Evolutionary conservation across 2,329 filamentous ascomycete species (phyloP), one percentile per base, ranked within the genome.

Genomic region (Verticillium nonalfalfae): DNA sequence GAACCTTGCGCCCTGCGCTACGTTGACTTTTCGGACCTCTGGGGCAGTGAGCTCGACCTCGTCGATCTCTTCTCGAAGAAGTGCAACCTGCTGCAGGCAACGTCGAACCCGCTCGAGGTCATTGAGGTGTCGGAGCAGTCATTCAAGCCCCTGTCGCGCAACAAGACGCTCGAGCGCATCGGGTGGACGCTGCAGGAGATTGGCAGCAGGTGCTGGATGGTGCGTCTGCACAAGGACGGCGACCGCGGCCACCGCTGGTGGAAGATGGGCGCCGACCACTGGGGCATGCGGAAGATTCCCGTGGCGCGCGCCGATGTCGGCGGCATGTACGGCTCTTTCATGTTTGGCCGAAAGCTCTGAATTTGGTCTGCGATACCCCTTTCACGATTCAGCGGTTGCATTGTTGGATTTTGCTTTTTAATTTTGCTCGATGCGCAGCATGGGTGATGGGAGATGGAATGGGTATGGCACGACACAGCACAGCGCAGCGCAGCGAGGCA

Each of bases 221-320:
- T 93, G 74, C 77, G 87, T 65, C 67, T 78, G 66, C 75, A 79
- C 62, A 76, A 78, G 64, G 72, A 74, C 60, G 72, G 77, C 60
- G 85, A 89, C 70, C 83, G 87, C 66, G 86, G 86, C 1, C 74
- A 78, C 56, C 79, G 87, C 36, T 76, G 78, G 68, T 95, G 91
- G 91, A 95, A 95, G 79, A 90, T 92, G 88, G 91, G 91, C 36
- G 90, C 90, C 57, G 85, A 86, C 68, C 90, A 87, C 77, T 94
- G 91, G 91, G 91, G 91, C 40, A 93, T 93, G 86, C 83, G 90
- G 65, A 95, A 98, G 78, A 83, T 98, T 52, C 96, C 94, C n/a
- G 89, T 98, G 67, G 92, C 90, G 33, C 86, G 87, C 70, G 91
- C 93, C 59, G 94, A 98, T 74, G 90, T 98, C 33, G 95, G 97